Evolutionary conservation across 805 yeast species (phyloP).

Genomic region (Nakazawaea ambrosiae): DNA sequence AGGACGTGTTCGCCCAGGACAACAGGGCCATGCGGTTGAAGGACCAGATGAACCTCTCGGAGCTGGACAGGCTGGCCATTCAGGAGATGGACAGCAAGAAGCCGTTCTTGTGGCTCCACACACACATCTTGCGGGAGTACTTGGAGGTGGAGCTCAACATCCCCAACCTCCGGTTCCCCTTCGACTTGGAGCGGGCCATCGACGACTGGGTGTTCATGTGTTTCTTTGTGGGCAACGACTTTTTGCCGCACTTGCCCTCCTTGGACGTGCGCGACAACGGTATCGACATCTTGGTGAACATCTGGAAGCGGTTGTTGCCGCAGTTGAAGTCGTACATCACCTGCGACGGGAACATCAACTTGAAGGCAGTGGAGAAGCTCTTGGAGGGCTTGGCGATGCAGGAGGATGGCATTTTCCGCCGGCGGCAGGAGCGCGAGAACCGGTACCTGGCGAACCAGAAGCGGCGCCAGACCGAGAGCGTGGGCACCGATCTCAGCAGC

Average conservation of each 20-base stretch:
- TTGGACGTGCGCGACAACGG: constrained; percentile 93
- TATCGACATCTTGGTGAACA: constrained; percentile 68
- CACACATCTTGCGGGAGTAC: constrained; percentile 82
- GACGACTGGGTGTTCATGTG: constrained; percentile 99
- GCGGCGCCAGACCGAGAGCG: constrained; percentile 39
- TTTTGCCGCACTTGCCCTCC: constrained; percentile 92
- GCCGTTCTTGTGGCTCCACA: constrained; percentile 92
- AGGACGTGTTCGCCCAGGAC: constrained; percentile 89
- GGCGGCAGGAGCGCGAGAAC: constrained; percentile 60
- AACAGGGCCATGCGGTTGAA: constrained; percentile 36
- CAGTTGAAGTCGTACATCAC: constrained; percentile 71
- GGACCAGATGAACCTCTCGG: constrained; percentile 52
- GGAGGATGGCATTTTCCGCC: constrained; percentile 73
- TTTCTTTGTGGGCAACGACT: constrained; percentile 97
- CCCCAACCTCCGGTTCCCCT: constrained; percentile 62
- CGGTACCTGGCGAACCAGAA: constrained; percentile 61
- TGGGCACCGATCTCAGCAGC: constrained; percentile 34
- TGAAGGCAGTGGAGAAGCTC: constrained; percentile 69
- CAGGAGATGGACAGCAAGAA: constrained; percentile 45
- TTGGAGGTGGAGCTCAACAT: constrained; percentile 72
- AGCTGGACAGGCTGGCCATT: constrained; percentile 41
- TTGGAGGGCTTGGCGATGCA: constrained; percentile 57
- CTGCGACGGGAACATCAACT: constrained; percentile 77
- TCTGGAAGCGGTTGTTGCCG: constrained; percentile 78
- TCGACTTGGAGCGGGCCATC: constrained; percentile 89